Conservation (phyloP, 495 filamentous ascomycete genomes). For the Lasiosphaeria miniovina region DNA sequence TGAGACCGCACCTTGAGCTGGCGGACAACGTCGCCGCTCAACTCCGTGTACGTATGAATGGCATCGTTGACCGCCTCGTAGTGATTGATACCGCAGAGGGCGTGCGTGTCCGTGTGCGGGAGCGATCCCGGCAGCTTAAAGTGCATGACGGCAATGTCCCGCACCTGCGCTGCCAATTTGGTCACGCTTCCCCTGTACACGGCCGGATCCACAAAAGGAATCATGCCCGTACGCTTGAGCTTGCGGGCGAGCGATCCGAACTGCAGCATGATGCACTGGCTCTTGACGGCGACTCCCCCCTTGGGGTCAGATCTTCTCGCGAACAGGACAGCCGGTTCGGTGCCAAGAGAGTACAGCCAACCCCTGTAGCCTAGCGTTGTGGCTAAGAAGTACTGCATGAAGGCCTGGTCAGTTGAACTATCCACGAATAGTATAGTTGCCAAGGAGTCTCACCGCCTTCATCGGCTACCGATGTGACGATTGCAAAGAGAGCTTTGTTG, state of each 20-base stretch:
- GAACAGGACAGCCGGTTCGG: too few species aligned
- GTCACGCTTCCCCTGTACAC: constrained; percentile 16
- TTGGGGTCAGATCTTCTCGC: too few species aligned
- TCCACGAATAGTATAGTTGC: too few species aligned
- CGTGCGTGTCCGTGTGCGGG: constrained; percentile 18
- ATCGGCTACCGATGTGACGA: too few species aligned
- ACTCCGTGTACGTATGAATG: not conserved
- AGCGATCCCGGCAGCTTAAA: constrained; percentile 17
- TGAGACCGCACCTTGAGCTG: constrained; percentile 14
- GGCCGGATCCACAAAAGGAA: constrained; percentile 10
- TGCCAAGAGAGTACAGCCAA: too few species aligned
- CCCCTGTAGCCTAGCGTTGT: too few species aligned
- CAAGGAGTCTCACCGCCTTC: too few species aligned
- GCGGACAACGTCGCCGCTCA: constrained; percentile 1
- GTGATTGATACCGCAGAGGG: constrained; percentile 19
- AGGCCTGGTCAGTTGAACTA: too few species aligned
- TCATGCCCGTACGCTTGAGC: constrained; percentile 7
- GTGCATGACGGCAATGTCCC: constrained; percentile 11
- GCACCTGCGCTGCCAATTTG: constrained; percentile 8
- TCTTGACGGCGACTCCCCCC: constrained; percentile 7
- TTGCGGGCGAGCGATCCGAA: constrained; percentile 20
- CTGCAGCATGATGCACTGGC: constrained; percentile 19
- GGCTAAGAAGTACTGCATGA: too few species aligned
- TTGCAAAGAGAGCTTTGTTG: too few species aligned
- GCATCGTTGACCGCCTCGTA: constrained; percentile 8